phyloP scores from a whole-genome alignment of 768 basidiomycete species.

The Suillus subaureus region DNA sequence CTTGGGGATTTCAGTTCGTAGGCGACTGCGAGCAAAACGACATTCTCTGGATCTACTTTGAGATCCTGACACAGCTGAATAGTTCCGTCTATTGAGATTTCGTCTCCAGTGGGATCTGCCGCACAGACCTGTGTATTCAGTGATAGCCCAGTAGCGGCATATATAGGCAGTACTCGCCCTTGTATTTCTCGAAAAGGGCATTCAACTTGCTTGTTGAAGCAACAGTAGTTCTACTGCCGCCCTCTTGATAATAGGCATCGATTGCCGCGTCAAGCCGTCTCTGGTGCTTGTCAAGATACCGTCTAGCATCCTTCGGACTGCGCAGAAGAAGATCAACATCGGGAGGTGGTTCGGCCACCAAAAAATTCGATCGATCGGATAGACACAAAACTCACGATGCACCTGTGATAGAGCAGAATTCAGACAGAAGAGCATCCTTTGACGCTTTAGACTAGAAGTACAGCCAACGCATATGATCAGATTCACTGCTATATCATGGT shows the following conservation, averaged over 20 bases:
- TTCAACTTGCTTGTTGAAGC: conserved; percentile 58
- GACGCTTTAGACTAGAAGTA: conserved; percentile 26
- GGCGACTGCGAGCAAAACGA: conserved; percentile 80
- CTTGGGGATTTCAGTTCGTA: conserved; percentile 77
- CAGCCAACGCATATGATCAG: conserved; percentile 6
- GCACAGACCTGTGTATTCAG: conserved; percentile 2
- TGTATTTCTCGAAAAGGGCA: conserved; percentile 66
- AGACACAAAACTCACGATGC: conserved; percentile 54
- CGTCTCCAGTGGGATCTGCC: conserved; percentile 57
- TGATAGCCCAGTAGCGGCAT: background rate
- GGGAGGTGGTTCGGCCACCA: background rate
- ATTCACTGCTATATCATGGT: conserved; percentile 6
- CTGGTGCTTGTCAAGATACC: conserved; percentile 64
- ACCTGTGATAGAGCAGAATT: conserved; percentile 71
- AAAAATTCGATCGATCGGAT: background rate
- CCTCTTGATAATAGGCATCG: conserved; percentile 69
- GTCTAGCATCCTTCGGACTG: conserved; percentile 58
- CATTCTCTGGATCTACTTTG: conserved; percentile 73
- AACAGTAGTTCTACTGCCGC: conserved; percentile 15
- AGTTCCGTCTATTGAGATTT: conserved; percentile 80
- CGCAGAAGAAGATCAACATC: conserved; percentile 8
- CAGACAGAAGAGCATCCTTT: conserved; percentile 50
- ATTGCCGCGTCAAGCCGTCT: conserved; percentile 72
- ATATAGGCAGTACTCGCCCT: conserved; percentile 44
- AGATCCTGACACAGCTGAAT: conserved; percentile 75